phyloP scores from a whole-genome alignment of 129 eudicot genomes.

The Flaveria brownii region DNA sequence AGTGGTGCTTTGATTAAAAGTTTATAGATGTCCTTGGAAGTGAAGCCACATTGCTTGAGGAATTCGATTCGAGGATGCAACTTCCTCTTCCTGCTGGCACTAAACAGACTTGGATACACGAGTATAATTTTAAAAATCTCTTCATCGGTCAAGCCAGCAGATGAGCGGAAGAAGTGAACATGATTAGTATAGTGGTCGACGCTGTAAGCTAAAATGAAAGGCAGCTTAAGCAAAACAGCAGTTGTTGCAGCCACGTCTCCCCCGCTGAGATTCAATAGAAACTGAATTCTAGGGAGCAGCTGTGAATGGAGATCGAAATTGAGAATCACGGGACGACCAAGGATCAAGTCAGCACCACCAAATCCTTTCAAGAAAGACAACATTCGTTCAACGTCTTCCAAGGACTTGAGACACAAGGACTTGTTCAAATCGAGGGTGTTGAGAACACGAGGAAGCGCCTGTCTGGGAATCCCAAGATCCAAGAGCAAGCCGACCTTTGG shows the following conservation, averaged over 20 bases:
- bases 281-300: slow-evolving; percentile 65
- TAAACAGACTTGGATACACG: slow-evolving; percentile 74
- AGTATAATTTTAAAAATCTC: slow-evolving; percentile 76
- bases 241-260: slow-evolving; percentile 66
- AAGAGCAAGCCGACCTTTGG: slow-evolving; percentile 53
- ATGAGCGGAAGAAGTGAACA: slow-evolving; percentile 69
- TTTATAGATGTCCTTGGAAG: slow-evolving; percentile 61
- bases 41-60: slow-evolving; percentile 84
- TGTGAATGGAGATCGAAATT: slow-evolving; percentile 74
- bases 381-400: slow-evolving; percentile 53
- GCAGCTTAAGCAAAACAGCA: slow-evolving; percentile 66
- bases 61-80: slow-evolving; percentile 72
- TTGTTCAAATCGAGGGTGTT: slow-evolving; percentile 62
- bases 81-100: slow-evolving; percentile 79
- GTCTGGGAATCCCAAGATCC: slow-evolving; percentile 59
- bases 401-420: slow-evolving; percentile 71
- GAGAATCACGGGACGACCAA: slow-evolving; percentile 70
- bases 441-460: slow-evolving; percentile 65
- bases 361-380: slow-evolving; percentile 58
- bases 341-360: slow-evolving; percentile 70
- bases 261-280: slow-evolving; percentile 63
- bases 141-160: slow-evolving; percentile 64
- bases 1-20: slow-evolving; percentile 81
- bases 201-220: slow-evolving; percentile 65
- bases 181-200: slow-evolving; percentile 69